Conservation (phyloP, 495 filamentous ascomycete genomes). For the Penicillium flavigenum region DNA sequence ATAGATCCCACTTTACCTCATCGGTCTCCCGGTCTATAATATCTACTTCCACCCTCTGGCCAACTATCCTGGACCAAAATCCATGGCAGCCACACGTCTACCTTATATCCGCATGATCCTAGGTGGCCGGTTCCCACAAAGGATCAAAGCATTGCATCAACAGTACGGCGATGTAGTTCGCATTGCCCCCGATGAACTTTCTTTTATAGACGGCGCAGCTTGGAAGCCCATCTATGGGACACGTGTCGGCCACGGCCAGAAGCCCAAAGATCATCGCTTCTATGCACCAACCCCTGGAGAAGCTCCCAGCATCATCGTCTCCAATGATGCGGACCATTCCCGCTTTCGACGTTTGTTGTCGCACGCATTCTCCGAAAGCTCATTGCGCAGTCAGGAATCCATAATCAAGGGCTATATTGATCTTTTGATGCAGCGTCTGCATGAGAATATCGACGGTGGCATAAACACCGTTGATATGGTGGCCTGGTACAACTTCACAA, state of each 20-base stretch:
- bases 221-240: conserved; percentile 58
- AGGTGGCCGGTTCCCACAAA: conserved; percentile 13
- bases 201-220: conserved; percentile 46
- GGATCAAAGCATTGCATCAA: conserved; percentile 20
- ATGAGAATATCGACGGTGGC: conserved; percentile 27
- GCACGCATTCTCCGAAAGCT: conserved; percentile 53
- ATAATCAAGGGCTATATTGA: conserved; percentile 47
- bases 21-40: conserved; percentile 38
- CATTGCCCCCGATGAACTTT: conserved; percentile 51
- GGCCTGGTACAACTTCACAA: conserved; percentile 59
- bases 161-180: conserved; percentile 54
- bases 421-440: conserved; percentile 46
- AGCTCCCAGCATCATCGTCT: conserved; percentile 21
- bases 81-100: conserved; percentile 24
- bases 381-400: conserved; percentile 43
- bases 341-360: conserved; percentile 46
- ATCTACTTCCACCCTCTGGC: conserved; percentile 52
- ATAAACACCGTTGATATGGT: conserved; percentile 41
- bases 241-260: conserved; percentile 23
- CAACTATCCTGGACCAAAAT: conserved; percentile 49
- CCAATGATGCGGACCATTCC: conserved; percentile 43
- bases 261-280: conserved; percentile 20
- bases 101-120: conserved; percentile 18
- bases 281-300: conserved; percentile 12
- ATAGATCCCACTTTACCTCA: conserved; percentile 3